A percentile compares a stretch with the other conserved stretches of the same genome.
These are phyloP conservation scores for Trichosporon faecale DNA, from an alignment of 1,284 basidiomycete species.

Conservation along the genomic window DNA sequence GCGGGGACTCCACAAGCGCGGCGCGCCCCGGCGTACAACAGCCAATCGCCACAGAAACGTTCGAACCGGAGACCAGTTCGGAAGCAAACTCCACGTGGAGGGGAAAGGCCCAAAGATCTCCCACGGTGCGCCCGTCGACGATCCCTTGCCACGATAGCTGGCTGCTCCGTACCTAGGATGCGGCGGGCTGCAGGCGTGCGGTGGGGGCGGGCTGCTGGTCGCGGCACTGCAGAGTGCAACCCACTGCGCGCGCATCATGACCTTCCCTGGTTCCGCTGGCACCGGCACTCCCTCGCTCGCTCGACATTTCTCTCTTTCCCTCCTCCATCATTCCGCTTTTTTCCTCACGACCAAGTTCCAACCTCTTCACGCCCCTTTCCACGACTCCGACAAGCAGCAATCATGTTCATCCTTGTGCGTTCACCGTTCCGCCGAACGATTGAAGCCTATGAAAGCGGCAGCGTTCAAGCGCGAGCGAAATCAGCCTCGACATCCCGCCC, in stretches of 20 bases:
- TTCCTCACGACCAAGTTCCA: background rate
- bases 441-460: background rate
- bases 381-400: conserved; percentile 14
- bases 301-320: background rate
- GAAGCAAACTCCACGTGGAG: background rate
- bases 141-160: background rate
- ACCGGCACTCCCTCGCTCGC: background rate
- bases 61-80: background rate
- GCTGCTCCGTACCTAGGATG: background rate
- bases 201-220: background rate
- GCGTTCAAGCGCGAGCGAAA: background rate
- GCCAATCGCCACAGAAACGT: conserved; percentile 7
- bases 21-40: background rate
- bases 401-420: conserved; percentile 70
- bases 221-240: background rate
- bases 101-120: background rate
- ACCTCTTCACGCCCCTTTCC: background rate
- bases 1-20: conserved; percentile 2
- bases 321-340: background rate
- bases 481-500: background rate
- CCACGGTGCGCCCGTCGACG: background rate
- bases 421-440: too few relatives aligned
- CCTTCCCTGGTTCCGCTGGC: background rate
- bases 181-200: background rate
- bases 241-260: background rate